Evolutionary conservation across 768 basidiomycete genomes (phyloP).

Genomic region (Lactarius sanguifluus): DNA sequence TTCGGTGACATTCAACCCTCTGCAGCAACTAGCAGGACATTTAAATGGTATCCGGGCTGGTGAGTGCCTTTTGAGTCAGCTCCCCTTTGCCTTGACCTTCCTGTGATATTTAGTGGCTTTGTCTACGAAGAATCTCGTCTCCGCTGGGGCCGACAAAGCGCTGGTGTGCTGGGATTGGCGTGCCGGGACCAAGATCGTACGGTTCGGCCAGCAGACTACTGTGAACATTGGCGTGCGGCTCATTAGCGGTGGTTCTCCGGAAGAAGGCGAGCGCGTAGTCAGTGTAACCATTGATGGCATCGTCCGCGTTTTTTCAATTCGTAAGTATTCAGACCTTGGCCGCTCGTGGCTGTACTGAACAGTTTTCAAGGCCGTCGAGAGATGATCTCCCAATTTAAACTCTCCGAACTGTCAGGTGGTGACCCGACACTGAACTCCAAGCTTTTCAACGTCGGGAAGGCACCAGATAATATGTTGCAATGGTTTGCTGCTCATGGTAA

Average conservation of each 20-base stretch:
- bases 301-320: conserved; percentile 87
- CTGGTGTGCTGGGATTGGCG: conserved; percentile 91
- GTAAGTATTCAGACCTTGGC: conserved; percentile 45
- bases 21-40: conserved; percentile 84
- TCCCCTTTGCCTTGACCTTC: neutral
- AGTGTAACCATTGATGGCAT: conserved; percentile 91
- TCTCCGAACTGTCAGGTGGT: conserved; percentile 69
- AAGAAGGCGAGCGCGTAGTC: conserved; percentile 81
- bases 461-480: conserved; percentile 88
- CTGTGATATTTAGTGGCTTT: conserved; percentile 56
- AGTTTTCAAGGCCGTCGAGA: conserved; percentile 57
- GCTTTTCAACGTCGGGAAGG: conserved; percentile 73
- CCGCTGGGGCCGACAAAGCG: conserved; percentile 74
- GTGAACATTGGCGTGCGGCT: conserved; percentile 90
- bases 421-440: conserved; percentile 68
- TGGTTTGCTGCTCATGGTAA: conserved; percentile 92
- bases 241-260: conserved; percentile 47
- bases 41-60: conserved; percentile 82
- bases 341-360: neutral
- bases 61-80: neutral
- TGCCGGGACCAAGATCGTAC: conserved; percentile 81
- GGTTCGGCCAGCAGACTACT: conserved; percentile 92
- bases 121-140: conserved; percentile 81
- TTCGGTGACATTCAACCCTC: conserved; percentile 76
- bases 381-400: conserved; percentile 91